Evolutionary conservation across 176 grass and related monocot genomes (phyloP).

Genomic region (Oryza meyeriana): DNA sequence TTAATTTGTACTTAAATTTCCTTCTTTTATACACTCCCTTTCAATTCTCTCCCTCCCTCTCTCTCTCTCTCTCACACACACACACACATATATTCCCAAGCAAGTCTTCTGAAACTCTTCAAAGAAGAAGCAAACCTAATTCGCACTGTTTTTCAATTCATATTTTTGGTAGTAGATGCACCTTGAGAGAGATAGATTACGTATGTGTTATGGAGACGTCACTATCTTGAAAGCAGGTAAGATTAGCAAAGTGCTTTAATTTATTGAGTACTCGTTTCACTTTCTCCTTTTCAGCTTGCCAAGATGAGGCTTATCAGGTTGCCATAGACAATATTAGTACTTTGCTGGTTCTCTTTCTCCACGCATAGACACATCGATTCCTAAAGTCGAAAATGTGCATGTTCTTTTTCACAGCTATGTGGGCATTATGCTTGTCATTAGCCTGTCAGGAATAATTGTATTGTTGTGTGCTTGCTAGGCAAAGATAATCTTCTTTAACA

Average conservation of each 20-base stretch:
- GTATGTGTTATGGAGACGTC: background rate
- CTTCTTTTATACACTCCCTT: background rate
- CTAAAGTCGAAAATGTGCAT: background rate
- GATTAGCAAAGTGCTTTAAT: background rate
- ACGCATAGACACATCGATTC: background rate
- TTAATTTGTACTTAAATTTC: background rate
- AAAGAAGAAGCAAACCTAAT: background rate
- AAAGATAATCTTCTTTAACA: background rate
- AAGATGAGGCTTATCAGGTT: background rate
- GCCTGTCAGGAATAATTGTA: background rate
- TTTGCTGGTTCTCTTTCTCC: background rate
- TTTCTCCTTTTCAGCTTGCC: slow-evolving; percentile 5
- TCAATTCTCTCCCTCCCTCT: background rate
- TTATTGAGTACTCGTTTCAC: background rate
- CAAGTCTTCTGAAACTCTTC: background rate
- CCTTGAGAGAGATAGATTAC: background rate
- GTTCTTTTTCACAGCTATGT: background rate
- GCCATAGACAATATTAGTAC: background rate
- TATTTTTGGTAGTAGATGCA: background rate
- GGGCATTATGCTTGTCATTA: background rate
- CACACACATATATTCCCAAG: background rate
- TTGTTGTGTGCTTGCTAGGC: background rate
- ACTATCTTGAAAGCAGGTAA: background rate
- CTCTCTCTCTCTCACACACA: too few species aligned
- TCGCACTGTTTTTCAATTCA: background rate